Conservation (phyloP, 176 grass and related monocot genomes). For the Rhynchospora breviuscula region DNA sequence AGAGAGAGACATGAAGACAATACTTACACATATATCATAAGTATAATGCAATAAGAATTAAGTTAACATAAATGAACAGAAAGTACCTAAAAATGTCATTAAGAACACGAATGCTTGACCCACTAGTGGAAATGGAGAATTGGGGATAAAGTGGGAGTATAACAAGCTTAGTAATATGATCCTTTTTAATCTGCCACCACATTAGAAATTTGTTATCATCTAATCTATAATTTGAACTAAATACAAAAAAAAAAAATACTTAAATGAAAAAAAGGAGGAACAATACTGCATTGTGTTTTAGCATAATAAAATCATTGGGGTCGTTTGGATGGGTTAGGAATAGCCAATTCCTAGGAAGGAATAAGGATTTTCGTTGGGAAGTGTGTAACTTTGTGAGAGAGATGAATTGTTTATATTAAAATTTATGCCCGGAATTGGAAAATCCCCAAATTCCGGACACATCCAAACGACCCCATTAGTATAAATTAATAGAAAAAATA, state of each 20-base stretch:
- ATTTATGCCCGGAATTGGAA: too few species aligned
- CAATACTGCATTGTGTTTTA: background rate
- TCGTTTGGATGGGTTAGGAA: too few species aligned
- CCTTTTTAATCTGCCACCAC: conserved; percentile 77
- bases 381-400: too few species aligned
- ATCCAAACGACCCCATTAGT: too few species aligned
- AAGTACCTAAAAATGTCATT: conserved; percentile 62
- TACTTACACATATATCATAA: background rate
- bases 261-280: background rate
- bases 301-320: background rate
- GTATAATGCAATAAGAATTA: background rate
- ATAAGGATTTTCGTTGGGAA: too few species aligned
- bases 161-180: conserved; percentile 85
- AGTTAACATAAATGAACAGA: background rate
- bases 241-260: background rate
- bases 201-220: conserved; percentile 17
- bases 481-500: background rate
- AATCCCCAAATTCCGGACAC: too few species aligned
- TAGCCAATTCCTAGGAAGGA: too few species aligned
- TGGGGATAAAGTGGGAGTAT: conserved; percentile 96
- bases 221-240: background rate
- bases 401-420: too few species aligned
- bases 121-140: conserved; percentile 96
- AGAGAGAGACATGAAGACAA: background rate
- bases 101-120: conserved; percentile 87